A percentile compares a stretch with the other conserved stretches of the same genome.
These are phyloP conservation scores for Marasmius oreades DNA, from an alignment of 1,284 basidiomycete species.

Conservation along the genomic window DNA sequence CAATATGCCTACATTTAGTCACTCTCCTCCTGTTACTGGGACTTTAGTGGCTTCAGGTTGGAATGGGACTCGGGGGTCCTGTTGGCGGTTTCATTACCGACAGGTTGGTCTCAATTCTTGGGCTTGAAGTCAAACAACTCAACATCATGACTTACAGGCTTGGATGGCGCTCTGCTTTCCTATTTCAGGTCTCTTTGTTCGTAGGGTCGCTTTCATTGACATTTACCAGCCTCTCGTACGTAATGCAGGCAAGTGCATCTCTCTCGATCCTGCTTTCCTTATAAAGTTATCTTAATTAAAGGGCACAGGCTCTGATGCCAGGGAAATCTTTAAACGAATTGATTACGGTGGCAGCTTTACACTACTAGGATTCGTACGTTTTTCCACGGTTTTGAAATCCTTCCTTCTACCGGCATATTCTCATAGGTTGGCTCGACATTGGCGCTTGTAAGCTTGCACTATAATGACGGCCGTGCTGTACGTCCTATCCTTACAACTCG, in stretches of 20 bases:
- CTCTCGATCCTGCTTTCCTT: neutral
- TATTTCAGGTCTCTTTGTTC: conserved; percentile 23
- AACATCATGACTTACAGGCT: conserved; percentile 10
- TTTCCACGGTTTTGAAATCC: conserved; percentile 63
- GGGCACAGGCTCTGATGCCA: conserved; percentile 49
- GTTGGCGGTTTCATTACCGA: conserved; percentile 23
- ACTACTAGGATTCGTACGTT: conserved; percentile 58
- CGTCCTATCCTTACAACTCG: too few relatives aligned
- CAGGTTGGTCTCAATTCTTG: conserved; percentile 3
- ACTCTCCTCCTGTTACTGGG: conserved; percentile 25
- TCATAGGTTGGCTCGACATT: too few relatives aligned
- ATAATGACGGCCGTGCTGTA: too few relatives aligned
- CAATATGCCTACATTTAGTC: too few relatives aligned
- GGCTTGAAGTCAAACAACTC: neutral
- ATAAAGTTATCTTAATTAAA: conserved; percentile 20
- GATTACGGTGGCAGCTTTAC: conserved; percentile 67
- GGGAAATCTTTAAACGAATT: conserved; percentile 52
- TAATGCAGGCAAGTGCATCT: conserved; percentile 15
- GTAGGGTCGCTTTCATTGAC: conserved; percentile 17
- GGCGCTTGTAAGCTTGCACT: too few relatives aligned
- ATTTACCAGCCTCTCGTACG: conserved; percentile 20
- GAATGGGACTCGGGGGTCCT: conserved; percentile 24
- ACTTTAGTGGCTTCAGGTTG: conserved; percentile 19
- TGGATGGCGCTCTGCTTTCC: conserved; percentile 25
- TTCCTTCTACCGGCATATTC: conserved; percentile 64